Percentiles rank a stretch among this genome's conserved stretches.
phyloP scores from a whole-genome alignment of 805 yeast genomes.

The Sugiyamaella qingdaonensis region DNA sequence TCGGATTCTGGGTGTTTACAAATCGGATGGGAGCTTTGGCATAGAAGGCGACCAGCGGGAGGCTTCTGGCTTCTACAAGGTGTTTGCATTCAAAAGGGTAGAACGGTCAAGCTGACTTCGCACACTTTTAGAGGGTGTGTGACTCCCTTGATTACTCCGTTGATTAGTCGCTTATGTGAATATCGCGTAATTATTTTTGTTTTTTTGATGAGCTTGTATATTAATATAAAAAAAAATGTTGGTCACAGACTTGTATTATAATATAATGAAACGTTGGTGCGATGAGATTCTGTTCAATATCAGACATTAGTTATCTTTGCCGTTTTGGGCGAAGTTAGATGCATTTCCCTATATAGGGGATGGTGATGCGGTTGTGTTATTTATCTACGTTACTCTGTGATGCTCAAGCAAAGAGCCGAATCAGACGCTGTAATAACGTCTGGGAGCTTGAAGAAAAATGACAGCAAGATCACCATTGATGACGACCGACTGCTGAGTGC shows the following conservation, averaged over 20 bases:
- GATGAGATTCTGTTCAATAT: too few species aligned
- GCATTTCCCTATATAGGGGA: too few species aligned
- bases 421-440: background rate
- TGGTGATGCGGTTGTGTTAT: too few species aligned
- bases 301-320: too few species aligned
- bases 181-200: background rate
- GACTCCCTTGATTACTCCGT: background rate
- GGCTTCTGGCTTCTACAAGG: slow-evolving; percentile 77
- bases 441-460: background rate
- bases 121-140: too few species aligned
- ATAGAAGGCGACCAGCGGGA: slow-evolving; percentile 88
- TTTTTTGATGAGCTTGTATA: background rate
- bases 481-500: slow-evolving; percentile 9
- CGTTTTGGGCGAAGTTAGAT: too few species aligned
- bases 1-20: slow-evolving; percentile 44
- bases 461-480: slow-evolving; percentile 11
- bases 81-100: slow-evolving; percentile 62
- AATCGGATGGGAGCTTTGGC: slow-evolving; percentile 77
- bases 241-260: too few species aligned
- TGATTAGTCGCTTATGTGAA: background rate
- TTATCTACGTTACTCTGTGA: background rate
- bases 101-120: too few species aligned
- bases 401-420: background rate
- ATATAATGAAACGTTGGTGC: too few species aligned
- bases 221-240: too few species aligned